Base-by-base conservation (phyloP, 2,329 filamentous ascomycete species). In the Scedosporium minutisporum region DNA sequence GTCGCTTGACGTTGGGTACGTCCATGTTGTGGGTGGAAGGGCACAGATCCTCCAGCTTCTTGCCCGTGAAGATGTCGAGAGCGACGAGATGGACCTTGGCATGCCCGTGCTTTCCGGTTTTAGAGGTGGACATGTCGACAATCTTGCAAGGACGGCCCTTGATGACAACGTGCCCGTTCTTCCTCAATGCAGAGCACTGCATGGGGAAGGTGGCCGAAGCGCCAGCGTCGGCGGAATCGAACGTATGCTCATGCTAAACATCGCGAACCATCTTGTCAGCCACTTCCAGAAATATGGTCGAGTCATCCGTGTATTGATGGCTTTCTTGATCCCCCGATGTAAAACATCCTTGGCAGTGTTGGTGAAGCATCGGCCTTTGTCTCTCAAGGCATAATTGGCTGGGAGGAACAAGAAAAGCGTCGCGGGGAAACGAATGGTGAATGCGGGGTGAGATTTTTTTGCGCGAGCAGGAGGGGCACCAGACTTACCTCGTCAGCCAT, bases 61-160 rank as follows among this genome's bases (percentile, higher is more conserved):
- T 99, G 87, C 85, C 85, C 69, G 93, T 99, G 89, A 99, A 99
- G 84, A 99, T 97, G 79, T 99, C 95, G 78, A 96, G 87, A 76
- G 92, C 95, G 75, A 97, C 89, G 73, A 99, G 83, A 83, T 99
- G 93, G 78, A 99, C 95, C 89, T 99, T 99, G 82, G 95, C 95
- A 90, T 99, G 96, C 80, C 95, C 95, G 90, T 99, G 95, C 91
- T 99, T 99, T 82, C 95, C 95, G 71, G 95, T 99, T 93, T 99
- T 99, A 80, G 95, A 99, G 84, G 95, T 99, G 71, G 92, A 96
- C 96, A 99, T 99, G 77, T 99, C 95, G 80, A 97, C 91, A 74
- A 99, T 99, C 90, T 97, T 99, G 93, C 95, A 99, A 73, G 95
- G 96, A 73, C 95, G 95, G 81, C 85, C 82, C 89, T 99, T 99